Evolutionary conservation across 345 rosid species (phyloP).

Genomic region (Garcia nutans): DNA sequence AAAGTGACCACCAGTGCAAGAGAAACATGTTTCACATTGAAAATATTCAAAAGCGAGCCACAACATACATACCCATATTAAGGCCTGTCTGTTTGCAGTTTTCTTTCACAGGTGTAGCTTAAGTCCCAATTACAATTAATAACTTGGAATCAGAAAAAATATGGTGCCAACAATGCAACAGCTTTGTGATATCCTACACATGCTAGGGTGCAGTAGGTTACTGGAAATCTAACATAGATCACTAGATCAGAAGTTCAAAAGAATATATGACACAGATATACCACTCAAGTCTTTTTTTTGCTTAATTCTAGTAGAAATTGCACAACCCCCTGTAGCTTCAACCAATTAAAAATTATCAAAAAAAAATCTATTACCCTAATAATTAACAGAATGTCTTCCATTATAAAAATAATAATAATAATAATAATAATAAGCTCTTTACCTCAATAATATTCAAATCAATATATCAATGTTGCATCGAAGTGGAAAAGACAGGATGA

Average conservation of each 20-base stretch:
- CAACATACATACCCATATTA: neutral
- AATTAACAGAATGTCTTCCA: neutral
- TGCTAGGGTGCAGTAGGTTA: neutral
- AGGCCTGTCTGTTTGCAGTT: neutral
- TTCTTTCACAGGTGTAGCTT: neutral
- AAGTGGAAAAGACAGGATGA: neutral
- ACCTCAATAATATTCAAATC: neutral
- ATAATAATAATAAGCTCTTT: neutral
- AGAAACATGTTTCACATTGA: neutral
- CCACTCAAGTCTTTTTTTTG: neutral
- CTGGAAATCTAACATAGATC: neutral
- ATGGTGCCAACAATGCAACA: neutral
- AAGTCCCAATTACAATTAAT: neutral
- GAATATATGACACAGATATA: neutral
- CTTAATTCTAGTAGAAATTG: neutral
- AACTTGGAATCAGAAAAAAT: neutral
- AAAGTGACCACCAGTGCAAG: neutral
- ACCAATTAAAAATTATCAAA: neutral
- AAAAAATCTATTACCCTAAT: too few relatives aligned
- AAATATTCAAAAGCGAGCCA: slow-evolving; percentile 4
- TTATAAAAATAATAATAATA: neutral
- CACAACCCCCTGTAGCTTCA: neutral
- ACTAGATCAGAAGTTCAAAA: neutral
- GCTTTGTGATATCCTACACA: neutral
- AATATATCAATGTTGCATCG: too few relatives aligned